Percentiles rank a stretch among this genome's conserved stretches.
These are phyloP conservation scores for Quercus glauca DNA, from an alignment of 306 rosid species.

Conservation along the genomic window DNA sequence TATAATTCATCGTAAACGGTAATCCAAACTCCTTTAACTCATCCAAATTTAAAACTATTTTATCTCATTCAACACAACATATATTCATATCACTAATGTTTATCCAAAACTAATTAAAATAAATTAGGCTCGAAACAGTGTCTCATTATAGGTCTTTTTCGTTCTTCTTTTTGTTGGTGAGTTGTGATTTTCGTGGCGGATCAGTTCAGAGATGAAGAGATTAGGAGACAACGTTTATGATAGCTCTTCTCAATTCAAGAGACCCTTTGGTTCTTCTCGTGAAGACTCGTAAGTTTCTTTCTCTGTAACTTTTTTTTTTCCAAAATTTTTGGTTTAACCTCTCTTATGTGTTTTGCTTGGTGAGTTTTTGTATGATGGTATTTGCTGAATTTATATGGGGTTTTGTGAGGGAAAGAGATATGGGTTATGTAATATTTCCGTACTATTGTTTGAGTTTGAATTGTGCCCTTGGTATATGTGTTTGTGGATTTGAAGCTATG, in stretches of 20 bases:
- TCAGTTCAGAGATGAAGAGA: conserved; percentile 2
- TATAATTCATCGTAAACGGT: too few species aligned
- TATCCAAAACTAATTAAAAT: too few species aligned
- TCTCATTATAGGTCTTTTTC: too few species aligned
- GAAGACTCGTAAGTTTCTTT: conserved; percentile 59
- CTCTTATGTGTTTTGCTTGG: not conserved
- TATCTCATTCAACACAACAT: too few species aligned
- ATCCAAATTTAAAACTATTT: too few species aligned
- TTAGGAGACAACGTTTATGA: conserved; percentile 45
- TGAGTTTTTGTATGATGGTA: not conserved
- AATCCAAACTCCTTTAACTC: too few species aligned
- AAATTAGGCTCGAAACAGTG: too few species aligned
- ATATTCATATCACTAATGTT: too few species aligned
- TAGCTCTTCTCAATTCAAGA: conserved; percentile 56
- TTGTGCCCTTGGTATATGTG: not conserved
- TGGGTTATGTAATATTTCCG: not conserved
- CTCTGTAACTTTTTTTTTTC: not conserved
- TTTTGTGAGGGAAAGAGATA: not conserved
- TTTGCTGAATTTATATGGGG: conserved; percentile 20
- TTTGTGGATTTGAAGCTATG: conserved; percentile 47
- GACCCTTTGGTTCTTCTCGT: conserved; percentile 56
- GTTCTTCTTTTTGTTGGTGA: too few species aligned
- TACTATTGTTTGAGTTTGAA: not conserved
- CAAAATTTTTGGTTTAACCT: not conserved
- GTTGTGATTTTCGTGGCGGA: not conserved